Conservation (phyloP, 306 rosid genomes). For the Dalbergia cochinchinensis region DNA sequence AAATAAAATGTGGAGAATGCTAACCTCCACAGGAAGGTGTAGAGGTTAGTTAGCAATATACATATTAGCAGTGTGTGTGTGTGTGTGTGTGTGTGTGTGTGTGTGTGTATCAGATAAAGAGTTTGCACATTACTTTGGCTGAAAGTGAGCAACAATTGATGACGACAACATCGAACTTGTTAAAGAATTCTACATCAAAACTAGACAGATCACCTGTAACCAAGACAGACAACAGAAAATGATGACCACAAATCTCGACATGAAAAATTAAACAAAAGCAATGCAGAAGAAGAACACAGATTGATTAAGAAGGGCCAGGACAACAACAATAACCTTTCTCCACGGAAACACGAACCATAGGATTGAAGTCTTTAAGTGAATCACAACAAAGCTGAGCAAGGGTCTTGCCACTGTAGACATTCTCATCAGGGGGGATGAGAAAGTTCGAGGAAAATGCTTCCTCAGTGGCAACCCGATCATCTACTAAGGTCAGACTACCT, state of each 20-base stretch:
- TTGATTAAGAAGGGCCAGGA: background rate
- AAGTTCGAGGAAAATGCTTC: conserved; percentile 78
- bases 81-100: no score
- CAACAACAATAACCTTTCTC: conserved; percentile 65
- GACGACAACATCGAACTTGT: conserved; percentile 81
- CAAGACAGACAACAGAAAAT: conserved; percentile 4
- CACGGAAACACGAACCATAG: conserved; percentile 93
- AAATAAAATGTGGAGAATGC: no score
- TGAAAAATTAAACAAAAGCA: background rate
- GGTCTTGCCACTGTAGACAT: conserved; percentile 72
- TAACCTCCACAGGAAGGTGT: no score
- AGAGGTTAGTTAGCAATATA: no score
- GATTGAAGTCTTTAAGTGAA: conserved; percentile 94
- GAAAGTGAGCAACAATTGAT: conserved; percentile 79
- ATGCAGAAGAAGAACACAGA: conserved; percentile 29
- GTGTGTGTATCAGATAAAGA: background rate
- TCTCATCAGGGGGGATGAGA: conserved; percentile 81
- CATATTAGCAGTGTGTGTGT: no score
- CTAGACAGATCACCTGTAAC: conserved; percentile 76
- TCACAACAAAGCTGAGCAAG: conserved; percentile 86
- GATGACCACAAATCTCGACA: background rate
- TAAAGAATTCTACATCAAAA: conserved; percentile 73
- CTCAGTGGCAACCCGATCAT: conserved; percentile 69
- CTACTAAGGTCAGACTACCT: conserved; percentile 94
- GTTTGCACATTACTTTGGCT: conserved; percentile 65